phyloP scores from a whole-genome alignment of 2,329 filamentous ascomycete species.

The Ceratocystis lukuohia region DNA sequence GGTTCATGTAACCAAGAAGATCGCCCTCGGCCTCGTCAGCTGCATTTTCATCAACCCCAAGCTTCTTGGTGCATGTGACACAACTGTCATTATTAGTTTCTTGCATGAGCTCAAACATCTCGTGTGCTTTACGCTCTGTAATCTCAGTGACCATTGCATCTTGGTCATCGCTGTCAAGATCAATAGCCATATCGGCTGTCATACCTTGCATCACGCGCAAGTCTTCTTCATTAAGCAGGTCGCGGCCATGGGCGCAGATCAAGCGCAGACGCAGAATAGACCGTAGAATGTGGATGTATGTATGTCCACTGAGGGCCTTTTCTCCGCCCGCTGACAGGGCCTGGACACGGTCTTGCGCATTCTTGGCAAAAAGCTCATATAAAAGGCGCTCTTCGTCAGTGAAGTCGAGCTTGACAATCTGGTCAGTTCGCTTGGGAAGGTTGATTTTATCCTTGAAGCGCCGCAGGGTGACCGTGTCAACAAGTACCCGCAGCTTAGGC shows the following conservation, averaged over 20 bases:
- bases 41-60: slow-evolving; percentile 43
- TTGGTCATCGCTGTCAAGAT: slow-evolving; percentile 68
- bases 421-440: slow-evolving; percentile 59
- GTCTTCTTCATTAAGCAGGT: slow-evolving; percentile 75
- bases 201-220: slow-evolving; percentile 66
- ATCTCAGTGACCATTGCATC: slow-evolving; percentile 41
- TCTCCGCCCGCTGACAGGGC: slow-evolving; percentile 49
- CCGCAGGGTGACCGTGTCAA: slow-evolving; percentile 86
- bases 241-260: slow-evolving; percentile 87
- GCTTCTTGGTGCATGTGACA: slow-evolving; percentile 51
- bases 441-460: slow-evolving; percentile 86
- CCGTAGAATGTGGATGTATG: slow-evolving; percentile 88
- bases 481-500: slow-evolving; percentile 71
- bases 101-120: slow-evolving; percentile 71
- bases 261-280: slow-evolving; percentile 80
- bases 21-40: slow-evolving; percentile 48
- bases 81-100: slow-evolving; percentile 70
- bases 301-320: slow-evolving; percentile 62
- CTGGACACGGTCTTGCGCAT: slow-evolving; percentile 66
- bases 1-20: slow-evolving; percentile 64
- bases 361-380: slow-evolving; percentile 73
- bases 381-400: slow-evolving; percentile 58
- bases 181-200: slow-evolving; percentile 74
- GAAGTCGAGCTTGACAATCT: slow-evolving; percentile 62
- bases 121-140: slow-evolving; percentile 61